Evolutionary conservation across 2,329 filamentous ascomycete genomes (phyloP).

Genomic region (Colletotrichum plurivorum): DNA sequence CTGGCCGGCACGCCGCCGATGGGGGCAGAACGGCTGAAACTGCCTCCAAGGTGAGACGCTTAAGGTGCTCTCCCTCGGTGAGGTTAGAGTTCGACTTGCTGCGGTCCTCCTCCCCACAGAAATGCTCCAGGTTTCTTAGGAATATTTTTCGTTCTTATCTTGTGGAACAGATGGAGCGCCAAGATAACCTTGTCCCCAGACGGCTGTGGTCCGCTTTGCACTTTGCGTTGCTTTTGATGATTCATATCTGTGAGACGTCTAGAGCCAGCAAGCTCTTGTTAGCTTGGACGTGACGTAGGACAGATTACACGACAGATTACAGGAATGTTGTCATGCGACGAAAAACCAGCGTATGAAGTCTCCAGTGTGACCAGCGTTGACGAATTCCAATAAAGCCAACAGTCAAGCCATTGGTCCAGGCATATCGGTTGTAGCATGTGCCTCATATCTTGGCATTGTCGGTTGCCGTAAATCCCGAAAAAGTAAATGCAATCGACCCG

Average conservation of each 20-base stretch:
- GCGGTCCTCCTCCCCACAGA: not conserved
- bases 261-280: not conserved
- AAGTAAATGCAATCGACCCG: no score
- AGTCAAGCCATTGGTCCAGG: no score
- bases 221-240: not conserved
- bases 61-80: not conserved
- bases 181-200: not conserved
- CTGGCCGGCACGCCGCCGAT: constrained; percentile 8
- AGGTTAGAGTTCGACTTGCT: not conserved
- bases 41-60: not conserved
- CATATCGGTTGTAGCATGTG: no score
- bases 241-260: not conserved
- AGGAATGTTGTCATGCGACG: no score
- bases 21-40: constrained; percentile 3
- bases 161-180: constrained; percentile 11
- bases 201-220: not conserved
- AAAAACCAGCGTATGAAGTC: no score
- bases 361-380: no score
- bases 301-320: no score
- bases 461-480: no score
- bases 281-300: not conserved
- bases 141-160: constrained; percentile 3
- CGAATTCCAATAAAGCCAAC: no score
- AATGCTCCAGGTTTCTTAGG: not conserved
- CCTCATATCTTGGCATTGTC: no score